Percentiles rank a stretch among this genome's conserved stretches.
Conservation (phyloP, 768 basidiomycete genomes). For the Leucocoprinus birnbaumii region DNA sequence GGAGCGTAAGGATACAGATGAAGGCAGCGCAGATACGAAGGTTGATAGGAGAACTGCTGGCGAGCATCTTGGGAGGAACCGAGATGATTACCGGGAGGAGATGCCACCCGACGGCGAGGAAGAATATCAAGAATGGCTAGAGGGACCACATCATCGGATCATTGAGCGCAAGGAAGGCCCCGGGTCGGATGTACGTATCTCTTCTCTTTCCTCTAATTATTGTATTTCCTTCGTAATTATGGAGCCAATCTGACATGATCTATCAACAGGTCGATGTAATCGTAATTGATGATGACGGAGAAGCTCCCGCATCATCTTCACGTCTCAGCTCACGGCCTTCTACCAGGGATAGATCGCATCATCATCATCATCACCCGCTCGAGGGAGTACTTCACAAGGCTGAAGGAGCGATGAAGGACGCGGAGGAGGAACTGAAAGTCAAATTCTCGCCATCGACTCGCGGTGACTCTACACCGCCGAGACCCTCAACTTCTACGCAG, state of each 20-base stretch:
- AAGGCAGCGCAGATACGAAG: conserved; percentile 13
- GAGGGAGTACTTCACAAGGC: conserved; percentile 22
- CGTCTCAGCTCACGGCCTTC: conserved; percentile 65
- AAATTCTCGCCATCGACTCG: background rate
- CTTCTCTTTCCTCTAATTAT: background rate
- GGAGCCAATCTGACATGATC: background rate
- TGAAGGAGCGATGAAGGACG: conserved; percentile 18
- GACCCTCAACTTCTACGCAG: conserved; percentile 11
- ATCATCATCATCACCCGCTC: background rate
- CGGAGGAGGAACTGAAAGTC: conserved; percentile 14
- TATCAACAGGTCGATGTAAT: conserved; percentile 8
- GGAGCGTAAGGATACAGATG: conserved; percentile 8
- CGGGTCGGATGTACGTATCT: conserved; percentile 26
- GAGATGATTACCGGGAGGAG: conserved; percentile 18
- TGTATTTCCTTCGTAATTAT: background rate
- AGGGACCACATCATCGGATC: conserved; percentile 22
- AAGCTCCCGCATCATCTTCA: conserved; percentile 19
- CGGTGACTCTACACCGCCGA: background rate
- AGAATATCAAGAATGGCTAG: conserved; percentile 23
- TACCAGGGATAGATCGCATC: conserved; percentile 19
- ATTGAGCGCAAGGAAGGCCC: conserved; percentile 23
- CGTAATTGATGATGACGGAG: conserved; percentile 1
- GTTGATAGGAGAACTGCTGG: background rate
- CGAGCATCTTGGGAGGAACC: conserved; percentile 1
- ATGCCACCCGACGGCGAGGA: conserved; percentile 19